A percentile compares a stretch with the other conserved stretches of the same genome.
Conservation (phyloP, 306 rosid species). For the Trifolium fragiferum region DNA sequence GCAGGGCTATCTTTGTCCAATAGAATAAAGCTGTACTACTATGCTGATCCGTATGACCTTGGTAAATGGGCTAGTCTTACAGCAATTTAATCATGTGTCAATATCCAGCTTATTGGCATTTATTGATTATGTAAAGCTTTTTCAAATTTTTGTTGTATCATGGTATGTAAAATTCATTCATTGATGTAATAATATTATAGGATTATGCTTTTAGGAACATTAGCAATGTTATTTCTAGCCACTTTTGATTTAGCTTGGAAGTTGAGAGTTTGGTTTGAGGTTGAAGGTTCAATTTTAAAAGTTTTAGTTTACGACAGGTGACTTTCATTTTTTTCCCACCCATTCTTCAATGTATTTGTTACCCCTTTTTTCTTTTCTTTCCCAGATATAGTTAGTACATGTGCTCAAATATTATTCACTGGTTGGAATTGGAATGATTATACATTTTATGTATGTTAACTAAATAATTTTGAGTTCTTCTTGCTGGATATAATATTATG, state of each 20-base stretch:
- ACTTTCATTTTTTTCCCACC: constrained; percentile 37
- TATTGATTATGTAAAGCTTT: constrained; percentile 41
- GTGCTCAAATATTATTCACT: background rate
- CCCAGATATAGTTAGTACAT: background rate
- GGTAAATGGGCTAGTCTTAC: constrained; percentile 97
- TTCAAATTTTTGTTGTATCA: constrained; percentile 51
- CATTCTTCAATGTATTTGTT: constrained; percentile 17
- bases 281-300: constrained; percentile 24
- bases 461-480: constrained; percentile 1
- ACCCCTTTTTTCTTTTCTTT: background rate
- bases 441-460: background rate
- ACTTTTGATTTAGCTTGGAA: constrained; percentile 18
- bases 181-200: constrained; percentile 49
- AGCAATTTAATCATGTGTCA: constrained; percentile 58
- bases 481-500: constrained; percentile 11
- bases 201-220: constrained; percentile 37
- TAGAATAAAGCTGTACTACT: constrained; percentile 75
- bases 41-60: constrained; percentile 85
- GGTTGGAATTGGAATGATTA: constrained; percentile 20
- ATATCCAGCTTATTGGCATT: constrained; percentile 35
- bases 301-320: constrained; percentile 24
- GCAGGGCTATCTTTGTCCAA: constrained; percentile 78
- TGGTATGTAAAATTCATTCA: constrained; percentile 52
- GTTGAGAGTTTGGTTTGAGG: constrained; percentile 34
- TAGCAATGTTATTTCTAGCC: constrained; percentile 19